Percentiles rank a stretch among this genome's conserved stretches.
These are phyloP conservation scores for Hypoxylon sp. DNA, from an alignment of 2,329 filamentous ascomycete species.

Conservation along the genomic window DNA sequence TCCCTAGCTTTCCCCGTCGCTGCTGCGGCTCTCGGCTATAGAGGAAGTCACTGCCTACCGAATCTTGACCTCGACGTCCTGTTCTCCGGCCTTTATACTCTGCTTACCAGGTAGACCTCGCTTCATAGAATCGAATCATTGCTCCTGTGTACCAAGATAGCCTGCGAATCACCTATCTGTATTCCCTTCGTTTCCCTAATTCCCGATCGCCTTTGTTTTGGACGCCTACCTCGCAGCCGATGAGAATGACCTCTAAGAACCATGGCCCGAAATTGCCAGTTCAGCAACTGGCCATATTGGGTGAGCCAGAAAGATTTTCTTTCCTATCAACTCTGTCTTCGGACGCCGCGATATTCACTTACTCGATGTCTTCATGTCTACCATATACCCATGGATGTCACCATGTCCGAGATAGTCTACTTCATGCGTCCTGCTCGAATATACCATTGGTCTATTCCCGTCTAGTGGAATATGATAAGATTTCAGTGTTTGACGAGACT, in stretches of 20 bases:
- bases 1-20: background rate
- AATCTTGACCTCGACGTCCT: background rate
- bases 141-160: background rate
- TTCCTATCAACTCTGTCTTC: constrained; percentile 21
- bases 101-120: background rate
- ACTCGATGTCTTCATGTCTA: background rate
- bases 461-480: background rate
- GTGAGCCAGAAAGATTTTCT: constrained; percentile 56
- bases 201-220: background rate
- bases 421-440: constrained; percentile 26
- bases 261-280: constrained; percentile 70
- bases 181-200: background rate
- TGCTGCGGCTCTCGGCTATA: constrained; percentile 12
- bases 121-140: constrained; percentile 2
- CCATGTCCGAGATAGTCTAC: background rate
- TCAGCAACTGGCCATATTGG: constrained; percentile 79
- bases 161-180: background rate
- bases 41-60: background rate
- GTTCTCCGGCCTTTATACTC: background rate
- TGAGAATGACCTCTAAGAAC: constrained; percentile 35
- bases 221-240: background rate
- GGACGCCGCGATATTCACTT: background rate
- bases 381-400: constrained; percentile 1
- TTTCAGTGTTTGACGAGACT: constrained; percentile 2
- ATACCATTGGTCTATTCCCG: constrained; percentile 19